A percentile compares a stretch with the other conserved stretches of the same genome.
Conservation (phyloP, 441 rosid genomes). For the Syzygium malaccense region DNA sequence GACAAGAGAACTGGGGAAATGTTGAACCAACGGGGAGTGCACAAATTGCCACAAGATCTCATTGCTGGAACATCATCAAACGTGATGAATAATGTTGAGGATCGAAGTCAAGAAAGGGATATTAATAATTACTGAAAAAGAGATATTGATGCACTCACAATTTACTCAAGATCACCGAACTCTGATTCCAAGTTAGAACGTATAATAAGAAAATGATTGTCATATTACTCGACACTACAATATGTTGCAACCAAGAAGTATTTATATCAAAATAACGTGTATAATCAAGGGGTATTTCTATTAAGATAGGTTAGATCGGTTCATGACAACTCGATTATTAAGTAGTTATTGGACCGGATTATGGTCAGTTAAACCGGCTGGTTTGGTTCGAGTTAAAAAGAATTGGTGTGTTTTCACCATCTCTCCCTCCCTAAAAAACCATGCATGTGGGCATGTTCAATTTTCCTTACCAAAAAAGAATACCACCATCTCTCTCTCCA, state of each 20-base stretch:
- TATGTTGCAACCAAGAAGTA: too few relatives aligned
- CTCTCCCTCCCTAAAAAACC: not conserved
- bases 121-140: not conserved
- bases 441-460: not conserved
- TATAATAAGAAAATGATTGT: not conserved
- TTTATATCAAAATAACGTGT: too few relatives aligned
- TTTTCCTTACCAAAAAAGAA: too few relatives aligned
- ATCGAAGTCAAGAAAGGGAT: not conserved
- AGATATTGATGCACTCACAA: not conserved
- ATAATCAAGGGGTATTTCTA: too few relatives aligned
- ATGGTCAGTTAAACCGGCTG: too few relatives aligned
- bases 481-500: not conserved
- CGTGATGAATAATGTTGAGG: fast-evolving
- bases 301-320: too few relatives aligned
- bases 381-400: too few relatives aligned
- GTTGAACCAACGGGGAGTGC: not conserved
- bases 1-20: not conserved
- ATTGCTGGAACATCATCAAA: not conserved
- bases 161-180: not conserved
- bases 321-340: too few relatives aligned
- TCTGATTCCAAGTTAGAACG: not conserved
- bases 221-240: not conserved
- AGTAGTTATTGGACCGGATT: too few relatives aligned
- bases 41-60: not conserved
- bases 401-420: too few relatives aligned